Evolutionary conservation across 192 early-diverging fungal genomes (phyloP).

Genomic region (Backusella morwellensis): DNA sequence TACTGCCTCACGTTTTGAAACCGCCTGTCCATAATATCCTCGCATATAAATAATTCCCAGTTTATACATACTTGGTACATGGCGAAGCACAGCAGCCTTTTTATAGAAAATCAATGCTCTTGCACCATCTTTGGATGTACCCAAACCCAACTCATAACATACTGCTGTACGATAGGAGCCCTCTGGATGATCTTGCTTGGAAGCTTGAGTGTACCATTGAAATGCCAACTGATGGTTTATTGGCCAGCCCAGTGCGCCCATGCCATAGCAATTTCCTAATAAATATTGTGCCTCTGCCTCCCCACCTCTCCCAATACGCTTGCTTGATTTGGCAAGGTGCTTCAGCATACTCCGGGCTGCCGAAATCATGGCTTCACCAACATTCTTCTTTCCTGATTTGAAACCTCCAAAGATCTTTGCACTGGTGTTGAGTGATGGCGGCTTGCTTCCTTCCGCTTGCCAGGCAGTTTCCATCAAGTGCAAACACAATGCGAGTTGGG

Average conservation of each 20-base stretch:
- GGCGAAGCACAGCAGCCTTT: conserved; percentile 84
- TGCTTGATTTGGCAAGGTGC: conserved; percentile 69
- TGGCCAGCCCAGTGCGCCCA: conserved; percentile 72
- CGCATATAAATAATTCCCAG: conserved; percentile 88
- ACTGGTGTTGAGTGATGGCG: background rate
- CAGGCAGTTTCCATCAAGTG: conserved; percentile 10
- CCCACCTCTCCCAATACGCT: conserved; percentile 58
- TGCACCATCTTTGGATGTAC: conserved; percentile 80
- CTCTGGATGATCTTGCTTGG: conserved; percentile 86
- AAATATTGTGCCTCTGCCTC: conserved; percentile 92
- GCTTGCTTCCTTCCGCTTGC: background rate
- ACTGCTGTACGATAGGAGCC: conserved; percentile 92
- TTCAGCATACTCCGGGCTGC: conserved; percentile 88
- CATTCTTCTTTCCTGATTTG: conserved; percentile 41
- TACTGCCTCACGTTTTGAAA: conserved; percentile 85
- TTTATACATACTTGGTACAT: conserved; percentile 96
- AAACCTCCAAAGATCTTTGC: background rate
- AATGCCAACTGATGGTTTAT: conserved; percentile 91
- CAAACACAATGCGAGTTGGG: background rate
- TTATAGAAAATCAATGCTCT: conserved; percentile 86
- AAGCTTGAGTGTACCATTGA: conserved; percentile 83
- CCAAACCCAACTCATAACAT: conserved; percentile 91
- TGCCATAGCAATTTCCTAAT: conserved; percentile 86
- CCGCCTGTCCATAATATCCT: conserved; percentile 68
- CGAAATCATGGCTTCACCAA: conserved; percentile 64